phyloP scores from a whole-genome alignment of 768 basidiomycete genomes.

The Lepiota brunneoincarnata region DNA sequence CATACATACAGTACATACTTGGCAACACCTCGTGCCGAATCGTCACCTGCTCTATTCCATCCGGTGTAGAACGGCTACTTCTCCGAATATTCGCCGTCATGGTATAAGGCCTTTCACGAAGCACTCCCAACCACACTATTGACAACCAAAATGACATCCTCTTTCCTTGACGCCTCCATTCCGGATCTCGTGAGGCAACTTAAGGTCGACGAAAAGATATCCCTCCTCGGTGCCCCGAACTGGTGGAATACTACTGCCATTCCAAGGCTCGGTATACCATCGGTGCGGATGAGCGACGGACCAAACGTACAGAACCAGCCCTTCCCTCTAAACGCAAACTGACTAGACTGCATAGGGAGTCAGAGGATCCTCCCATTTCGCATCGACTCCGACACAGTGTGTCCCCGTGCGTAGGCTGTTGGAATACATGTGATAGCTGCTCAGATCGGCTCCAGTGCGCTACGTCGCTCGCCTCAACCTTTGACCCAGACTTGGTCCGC shows the following conservation, averaged over 20 bases:
- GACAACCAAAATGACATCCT: constrained; percentile 24
- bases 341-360: constrained; percentile 45
- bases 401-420: constrained; percentile 45
- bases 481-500: constrained; percentile 56
- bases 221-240: constrained; percentile 60
- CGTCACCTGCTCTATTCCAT: too few relatives aligned
- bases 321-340: background rate
- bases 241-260: constrained; percentile 71
- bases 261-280: constrained; percentile 57
- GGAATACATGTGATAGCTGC: background rate
- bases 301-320: constrained; percentile 43
- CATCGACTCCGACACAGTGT: constrained; percentile 62
- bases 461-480: constrained; percentile 69
- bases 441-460: constrained; percentile 45
- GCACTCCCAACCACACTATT: background rate
- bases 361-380: constrained; percentile 63
- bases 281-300: constrained; percentile 70
- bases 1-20: too few relatives aligned
- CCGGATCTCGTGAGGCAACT: constrained; percentile 51
- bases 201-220: constrained; percentile 61
- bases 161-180: constrained; percentile 54
- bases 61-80: too few relatives aligned
- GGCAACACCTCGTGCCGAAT: too few relatives aligned
- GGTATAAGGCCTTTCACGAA: background rate
- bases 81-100: too few relatives aligned